phyloP scores from a whole-genome alignment of 129 eudicot species.

The Oenanthe sinensis region DNA sequence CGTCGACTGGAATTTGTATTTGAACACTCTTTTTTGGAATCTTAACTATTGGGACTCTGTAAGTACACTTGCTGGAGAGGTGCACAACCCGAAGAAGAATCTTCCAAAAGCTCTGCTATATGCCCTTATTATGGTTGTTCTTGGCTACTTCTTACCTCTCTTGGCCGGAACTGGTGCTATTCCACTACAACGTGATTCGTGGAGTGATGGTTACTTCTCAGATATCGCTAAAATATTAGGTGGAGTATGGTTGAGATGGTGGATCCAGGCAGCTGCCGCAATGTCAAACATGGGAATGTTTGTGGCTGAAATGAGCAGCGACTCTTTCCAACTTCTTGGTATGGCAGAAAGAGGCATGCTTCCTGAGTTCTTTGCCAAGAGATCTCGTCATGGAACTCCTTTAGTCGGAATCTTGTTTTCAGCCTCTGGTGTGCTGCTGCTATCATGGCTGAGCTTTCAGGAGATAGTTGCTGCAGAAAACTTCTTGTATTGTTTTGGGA shows the following conservation, averaged over 20 bases:
- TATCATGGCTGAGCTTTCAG: slow-evolving; percentile 20
- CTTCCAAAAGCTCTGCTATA: slow-evolving; percentile 15
- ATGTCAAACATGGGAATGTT: slow-evolving; percentile 20
- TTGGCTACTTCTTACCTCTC: slow-evolving; percentile 14
- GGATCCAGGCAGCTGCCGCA: slow-evolving; percentile 18
- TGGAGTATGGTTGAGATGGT: slow-evolving; percentile 16
- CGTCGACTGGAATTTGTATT: slow-evolving; percentile 20
- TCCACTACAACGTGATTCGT: neutral
- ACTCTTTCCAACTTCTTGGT: slow-evolving; percentile 18
- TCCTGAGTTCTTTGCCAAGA: slow-evolving; percentile 16
- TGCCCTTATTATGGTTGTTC: slow-evolving; percentile 22
- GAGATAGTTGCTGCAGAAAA: slow-evolving; percentile 16
- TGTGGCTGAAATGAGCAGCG: slow-evolving; percentile 20
- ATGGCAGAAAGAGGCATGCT: slow-evolving; percentile 20
- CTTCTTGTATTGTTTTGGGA: slow-evolving; percentile 13
- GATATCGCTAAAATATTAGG: slow-evolving; percentile 12
- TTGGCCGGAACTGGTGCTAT: slow-evolving; percentile 12
- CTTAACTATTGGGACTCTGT: slow-evolving; percentile 19
- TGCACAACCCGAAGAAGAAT: slow-evolving; percentile 14
- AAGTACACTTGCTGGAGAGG: slow-evolving; percentile 15
- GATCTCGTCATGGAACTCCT: slow-evolving; percentile 19
- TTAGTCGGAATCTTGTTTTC: slow-evolving; percentile 8
- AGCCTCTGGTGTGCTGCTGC: slow-evolving; percentile 13
- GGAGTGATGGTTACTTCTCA: slow-evolving; percentile 20
- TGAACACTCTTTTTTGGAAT: slow-evolving; percentile 25